Evolutionary conservation across 805 yeast genomes (phyloP).

Genomic region (Wickerhamiella slavikovae): DNA sequence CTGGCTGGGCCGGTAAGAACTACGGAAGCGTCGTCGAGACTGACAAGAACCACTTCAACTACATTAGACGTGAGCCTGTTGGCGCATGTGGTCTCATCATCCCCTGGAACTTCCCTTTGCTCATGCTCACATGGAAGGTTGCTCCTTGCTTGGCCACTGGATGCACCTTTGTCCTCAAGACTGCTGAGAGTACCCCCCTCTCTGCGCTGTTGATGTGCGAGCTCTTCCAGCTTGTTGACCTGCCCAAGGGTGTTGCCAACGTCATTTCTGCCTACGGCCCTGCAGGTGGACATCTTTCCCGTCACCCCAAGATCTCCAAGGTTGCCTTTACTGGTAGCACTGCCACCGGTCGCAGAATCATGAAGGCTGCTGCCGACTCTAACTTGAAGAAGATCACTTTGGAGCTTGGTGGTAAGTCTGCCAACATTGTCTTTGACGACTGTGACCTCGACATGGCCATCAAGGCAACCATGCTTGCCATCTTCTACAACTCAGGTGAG

Average conservation of each 20-base stretch:
- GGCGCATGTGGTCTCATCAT: slow-evolving; percentile 94
- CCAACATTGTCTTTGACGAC: slow-evolving; percentile 73
- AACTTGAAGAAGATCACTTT: slow-evolving; percentile 78
- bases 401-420: slow-evolving; percentile 94
- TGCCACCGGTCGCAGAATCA: slow-evolving; percentile 66
- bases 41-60: slow-evolving; percentile 50
- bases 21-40: slow-evolving; percentile 60
- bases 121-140: slow-evolving; percentile 88
- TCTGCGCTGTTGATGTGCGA: slow-evolving; percentile 61
- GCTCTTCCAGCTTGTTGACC: slow-evolving; percentile 59
- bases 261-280: slow-evolving; percentile 74
- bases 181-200: slow-evolving; percentile 84
- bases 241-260: slow-evolving; percentile 83
- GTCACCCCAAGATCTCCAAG: slow-evolving; percentile 68
- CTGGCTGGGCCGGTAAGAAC: slow-evolving; percentile 82
- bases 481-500: slow-evolving; percentile 88
- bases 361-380: slow-evolving; percentile 60
- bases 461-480: slow-evolving; percentile 56
- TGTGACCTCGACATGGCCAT: slow-evolving; percentile 63
- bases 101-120: slow-evolving; percentile 93
- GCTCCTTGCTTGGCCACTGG: slow-evolving; percentile 89
- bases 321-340: slow-evolving; percentile 93
- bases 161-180: slow-evolving; percentile 69
- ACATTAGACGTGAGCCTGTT: slow-evolving; percentile 71
- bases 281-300: slow-evolving; percentile 59